phyloP scores from a whole-genome alignment of 208 protist species.

The Trypanosoma melophagium region DNA sequence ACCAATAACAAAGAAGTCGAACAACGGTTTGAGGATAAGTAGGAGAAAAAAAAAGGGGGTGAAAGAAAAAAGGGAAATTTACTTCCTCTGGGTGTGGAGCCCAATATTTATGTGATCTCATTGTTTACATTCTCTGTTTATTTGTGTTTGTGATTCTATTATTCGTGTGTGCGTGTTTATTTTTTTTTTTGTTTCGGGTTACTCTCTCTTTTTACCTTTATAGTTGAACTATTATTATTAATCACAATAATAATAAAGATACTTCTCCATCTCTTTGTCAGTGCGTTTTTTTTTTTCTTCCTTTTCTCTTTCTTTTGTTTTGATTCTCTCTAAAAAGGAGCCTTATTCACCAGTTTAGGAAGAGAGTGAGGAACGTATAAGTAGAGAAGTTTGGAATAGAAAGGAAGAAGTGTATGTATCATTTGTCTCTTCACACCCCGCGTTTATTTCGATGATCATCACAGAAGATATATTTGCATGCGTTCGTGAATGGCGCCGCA shows the following conservation, averaged over 20 bases:
- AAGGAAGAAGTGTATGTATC: too few species aligned
- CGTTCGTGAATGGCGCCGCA: conserved; percentile 22
- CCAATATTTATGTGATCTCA: too few species aligned
- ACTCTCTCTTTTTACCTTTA: conserved; percentile 4
- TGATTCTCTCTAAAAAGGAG: neutral
- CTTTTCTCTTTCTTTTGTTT: conserved; percentile 27
- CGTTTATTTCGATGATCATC: conserved; percentile 31
- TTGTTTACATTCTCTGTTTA: too few species aligned
- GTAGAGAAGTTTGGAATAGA: neutral
- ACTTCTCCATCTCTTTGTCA: neutral
- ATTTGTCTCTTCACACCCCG: too few species aligned
- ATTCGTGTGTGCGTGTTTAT: neutral
- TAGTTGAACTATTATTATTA: conserved; percentile 4
- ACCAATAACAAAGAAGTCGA: neutral
- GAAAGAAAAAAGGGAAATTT: conserved; percentile 3
- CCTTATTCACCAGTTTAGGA: conserved; percentile 12
- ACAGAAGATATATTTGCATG: conserved; percentile 28
- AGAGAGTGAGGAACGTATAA: conserved; percentile 12
- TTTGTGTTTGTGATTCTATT: neutral
- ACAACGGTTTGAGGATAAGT: neutral
- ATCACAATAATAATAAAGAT: neutral
- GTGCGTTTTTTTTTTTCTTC: conserved; percentile 11
- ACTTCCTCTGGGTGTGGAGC: too few species aligned
- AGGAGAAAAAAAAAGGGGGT: neutral
- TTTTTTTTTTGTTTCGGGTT: neutral